Base-by-base conservation (phyloP, 2,329 filamentous ascomycete species). In the Arthrobotrys musiformis region DNA sequence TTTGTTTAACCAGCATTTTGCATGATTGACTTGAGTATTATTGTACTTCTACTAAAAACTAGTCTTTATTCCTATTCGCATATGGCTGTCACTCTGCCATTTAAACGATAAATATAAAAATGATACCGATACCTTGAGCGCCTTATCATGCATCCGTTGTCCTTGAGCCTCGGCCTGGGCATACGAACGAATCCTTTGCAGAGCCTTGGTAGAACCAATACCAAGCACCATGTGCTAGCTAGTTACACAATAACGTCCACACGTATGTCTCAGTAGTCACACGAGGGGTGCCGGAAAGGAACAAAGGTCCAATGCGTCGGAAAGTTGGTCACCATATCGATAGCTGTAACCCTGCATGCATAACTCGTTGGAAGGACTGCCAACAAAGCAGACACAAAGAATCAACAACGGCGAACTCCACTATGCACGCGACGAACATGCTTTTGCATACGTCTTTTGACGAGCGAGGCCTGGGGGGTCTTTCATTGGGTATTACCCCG, bases 351-450 rank as follows among this genome's bases (percentile, higher is more conserved):
- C 26, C 26, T 33, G 46, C 19, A 54, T 54, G 46, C 13, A 30
- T 52, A 52, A 56, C 8, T 56, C n/a, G 50, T 56, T 56, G 50
- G 50, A 35, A 33, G 11, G 50, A 22, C 50, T 56, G 50, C 50
- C 50, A 56, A 56, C 50, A 56, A 56, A 56, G 50, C 50, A 28
- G n/a, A 56, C 13, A 30, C 50, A 56, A 56, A 35, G 28, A 33
- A 35, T 22, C 28, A 56, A 28, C n/a, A 28, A 28, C 22, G 19
- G 19, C 22, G 19, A 50, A 50, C 15, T 28, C 4, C 30, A 4
- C 40, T n/a, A n/a, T n/a, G n/a, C 50, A 56, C 50, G 30, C 48
- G 48, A 33, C n/a, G 28, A n/a, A 35, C 26, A 54, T 17, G n/a
- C 26, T 3, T 33, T 9, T 35, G 50, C 48, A 52, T 52, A n/a